Evolutionary conservation across 345 rosid species (phyloP).

Genomic region (Psidium friedrichsthalianum): DNA sequence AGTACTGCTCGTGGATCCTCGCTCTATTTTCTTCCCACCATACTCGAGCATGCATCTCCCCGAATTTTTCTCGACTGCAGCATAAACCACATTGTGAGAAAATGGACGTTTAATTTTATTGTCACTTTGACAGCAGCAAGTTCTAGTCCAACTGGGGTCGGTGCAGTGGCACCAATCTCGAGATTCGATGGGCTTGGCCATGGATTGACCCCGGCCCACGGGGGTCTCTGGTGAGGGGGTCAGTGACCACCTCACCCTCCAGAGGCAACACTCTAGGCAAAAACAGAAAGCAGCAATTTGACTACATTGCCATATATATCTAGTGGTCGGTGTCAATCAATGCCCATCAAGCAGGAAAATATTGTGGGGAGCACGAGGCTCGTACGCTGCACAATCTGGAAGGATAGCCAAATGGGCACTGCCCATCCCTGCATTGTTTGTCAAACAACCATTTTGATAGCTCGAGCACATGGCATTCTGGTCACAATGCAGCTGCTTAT

Average conservation of each 20-base stretch:
- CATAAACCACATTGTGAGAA: neutral
- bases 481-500: neutral
- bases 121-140: neutral
- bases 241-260: too few species aligned
- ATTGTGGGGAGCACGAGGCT: neutral
- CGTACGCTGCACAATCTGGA: neutral
- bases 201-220: too few species aligned
- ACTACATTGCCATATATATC: too few species aligned
- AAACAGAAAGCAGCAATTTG: too few species aligned
- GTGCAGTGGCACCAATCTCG: neutral
- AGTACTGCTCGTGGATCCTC: constrained; percentile 86
- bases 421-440: neutral
- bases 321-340: too few species aligned
- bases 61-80: constrained; percentile 86
- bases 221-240: too few species aligned
- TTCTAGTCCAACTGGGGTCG: neutral
- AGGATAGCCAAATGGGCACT: neutral
- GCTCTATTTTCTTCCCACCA: constrained; percentile 99
- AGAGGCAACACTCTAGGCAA: too few species aligned
- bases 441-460: neutral
- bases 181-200: neutral
- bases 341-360: neutral
- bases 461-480: neutral
- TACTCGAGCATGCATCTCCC: constrained; percentile 90
- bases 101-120: neutral